Evolutionary conservation across 2,329 filamentous ascomycete genomes (phyloP), one percentile per base, ranked within the genome.

Genomic region (Fusarium pilosicola): DNA sequence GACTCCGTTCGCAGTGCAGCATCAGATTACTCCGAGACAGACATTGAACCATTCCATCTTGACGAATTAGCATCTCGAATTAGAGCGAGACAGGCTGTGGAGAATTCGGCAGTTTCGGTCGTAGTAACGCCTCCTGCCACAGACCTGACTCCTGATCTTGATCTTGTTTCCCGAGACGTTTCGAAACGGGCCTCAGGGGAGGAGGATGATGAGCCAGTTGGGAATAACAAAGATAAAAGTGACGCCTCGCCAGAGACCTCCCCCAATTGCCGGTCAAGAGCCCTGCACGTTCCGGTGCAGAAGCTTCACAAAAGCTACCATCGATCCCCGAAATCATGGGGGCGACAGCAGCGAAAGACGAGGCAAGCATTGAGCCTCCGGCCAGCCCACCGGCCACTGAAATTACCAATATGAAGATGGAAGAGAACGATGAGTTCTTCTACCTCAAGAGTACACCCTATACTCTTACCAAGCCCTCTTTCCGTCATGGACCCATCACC

Each of bases 401-500:
- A 12, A 32, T 54, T 12, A 22, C 45, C 7, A 71, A 62, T 18
- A 66, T 80, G 30, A 73, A 70, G n/a, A 74, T 79, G 20, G 76
- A 79, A 8, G 81, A 82, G 22, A 80, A 82, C 17, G 84, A 86
- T 6, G 85, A 87, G 41, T 85, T 84, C 62, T 76, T 89, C 41
- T 88, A 85, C 73, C 80, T 87, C 52, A 81, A 80, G 60, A 86
- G 84, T 55, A 87, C 87, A 0, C 83, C 85, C 0, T 89, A 82
- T 71, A 88, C 87, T 1, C 64, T 86, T 32, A 87, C 84, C 1
- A 84, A 83, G 24, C 87, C 88, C 2, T 76, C 78, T 5, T 88
- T 89, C 75, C 83, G 83, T 13, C 89, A 91, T 70, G 89, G 89
- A 0, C 85, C 85, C 7, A 89, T 91, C 70, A 84, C 87, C 7